phyloP scores from a whole-genome alignment of 352 stramenopile genomes.

The Globisporangium nodosum region DNA sequence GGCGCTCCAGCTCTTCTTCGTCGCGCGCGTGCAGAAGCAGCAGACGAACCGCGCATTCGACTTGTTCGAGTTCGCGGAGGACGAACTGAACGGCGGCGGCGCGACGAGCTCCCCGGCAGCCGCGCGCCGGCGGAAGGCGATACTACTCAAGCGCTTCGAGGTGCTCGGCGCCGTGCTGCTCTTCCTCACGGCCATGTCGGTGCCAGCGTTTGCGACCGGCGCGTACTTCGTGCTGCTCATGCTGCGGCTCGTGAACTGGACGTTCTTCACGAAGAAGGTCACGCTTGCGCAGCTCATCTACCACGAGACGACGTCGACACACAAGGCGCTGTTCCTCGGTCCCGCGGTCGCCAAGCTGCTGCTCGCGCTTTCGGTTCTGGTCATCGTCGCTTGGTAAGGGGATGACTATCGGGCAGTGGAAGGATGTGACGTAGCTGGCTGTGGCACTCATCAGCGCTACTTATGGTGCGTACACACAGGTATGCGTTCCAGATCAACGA shows the following conservation, averaged over 20 bases:
- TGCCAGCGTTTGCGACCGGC: constrained; percentile 48
- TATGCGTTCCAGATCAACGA: constrained; percentile 50
- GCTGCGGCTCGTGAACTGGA: constrained; percentile 56
- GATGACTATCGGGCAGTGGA: too few relatives aligned
- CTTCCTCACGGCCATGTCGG: constrained; percentile 50
- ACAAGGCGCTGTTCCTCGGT: constrained; percentile 42
- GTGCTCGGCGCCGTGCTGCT: constrained; percentile 43
- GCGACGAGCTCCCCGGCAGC: not conserved
- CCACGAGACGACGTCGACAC: constrained; percentile 6
- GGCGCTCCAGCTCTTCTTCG: constrained; percentile 57
- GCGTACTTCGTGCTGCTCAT: constrained; percentile 61
- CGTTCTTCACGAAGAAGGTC: constrained; percentile 54
- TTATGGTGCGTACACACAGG: constrained; percentile 14
- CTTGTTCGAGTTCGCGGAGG: constrained; percentile 51
- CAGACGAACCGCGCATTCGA: constrained; percentile 28
- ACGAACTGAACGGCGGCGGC: constrained; percentile 25
- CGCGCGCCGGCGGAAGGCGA: constrained; percentile 15
- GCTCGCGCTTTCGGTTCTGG: constrained; percentile 33
- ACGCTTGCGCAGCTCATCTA: constrained; percentile 49
- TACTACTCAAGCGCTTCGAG: constrained; percentile 36
- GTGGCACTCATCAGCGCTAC: too few relatives aligned
- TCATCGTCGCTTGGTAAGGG: constrained; percentile 47
- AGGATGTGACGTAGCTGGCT: too few relatives aligned
- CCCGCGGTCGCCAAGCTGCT: constrained; percentile 31
- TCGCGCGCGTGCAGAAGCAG: constrained; percentile 25